A percentile compares a stretch with the other conserved stretches of the same genome.
phyloP scores from a whole-genome alignment of 441 rosid genomes.

The Populus tomentosa region DNA sequence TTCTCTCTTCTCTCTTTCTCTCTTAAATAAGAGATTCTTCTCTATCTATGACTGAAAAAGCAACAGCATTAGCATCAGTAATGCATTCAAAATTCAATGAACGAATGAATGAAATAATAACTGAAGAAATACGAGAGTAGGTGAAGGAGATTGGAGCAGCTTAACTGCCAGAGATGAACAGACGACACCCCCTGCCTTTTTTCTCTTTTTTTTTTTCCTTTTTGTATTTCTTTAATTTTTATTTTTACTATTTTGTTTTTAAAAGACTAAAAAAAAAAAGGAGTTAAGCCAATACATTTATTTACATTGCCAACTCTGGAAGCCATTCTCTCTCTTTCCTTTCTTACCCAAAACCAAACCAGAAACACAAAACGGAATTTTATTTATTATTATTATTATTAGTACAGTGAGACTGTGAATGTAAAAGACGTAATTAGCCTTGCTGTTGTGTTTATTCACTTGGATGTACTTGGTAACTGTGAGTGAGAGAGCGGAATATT shows the following conservation, averaged over 20 bases:
- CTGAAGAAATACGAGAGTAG: conserved; percentile 23
- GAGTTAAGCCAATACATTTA: not conserved
- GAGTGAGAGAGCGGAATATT: not conserved
- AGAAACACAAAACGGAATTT: not conserved
- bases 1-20: conserved; percentile 5
- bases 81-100: not conserved
- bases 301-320: conserved; percentile 54
- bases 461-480: not conserved
- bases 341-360: not conserved
- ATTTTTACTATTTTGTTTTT: no score
- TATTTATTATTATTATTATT: not conserved
- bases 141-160: conserved; percentile 51
- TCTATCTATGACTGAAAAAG: conserved; percentile 1
- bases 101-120: conserved; percentile 12
- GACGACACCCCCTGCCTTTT: no score
- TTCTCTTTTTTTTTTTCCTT: not conserved
- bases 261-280: not conserved
- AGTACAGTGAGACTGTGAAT: not conserved
- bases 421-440: conserved; percentile 32
- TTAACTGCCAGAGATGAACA: conserved; percentile 35
- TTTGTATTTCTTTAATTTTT: not conserved
- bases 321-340: conserved; percentile 38
- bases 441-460: rapidly evolving
- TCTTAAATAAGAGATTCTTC: conserved; percentile 1
- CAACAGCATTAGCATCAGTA: not conserved